These are phyloP conservation scores for Tetrahymena elliotti DNA, from an alignment of 73 alveolate species.

Conservation along the genomic window DNA sequence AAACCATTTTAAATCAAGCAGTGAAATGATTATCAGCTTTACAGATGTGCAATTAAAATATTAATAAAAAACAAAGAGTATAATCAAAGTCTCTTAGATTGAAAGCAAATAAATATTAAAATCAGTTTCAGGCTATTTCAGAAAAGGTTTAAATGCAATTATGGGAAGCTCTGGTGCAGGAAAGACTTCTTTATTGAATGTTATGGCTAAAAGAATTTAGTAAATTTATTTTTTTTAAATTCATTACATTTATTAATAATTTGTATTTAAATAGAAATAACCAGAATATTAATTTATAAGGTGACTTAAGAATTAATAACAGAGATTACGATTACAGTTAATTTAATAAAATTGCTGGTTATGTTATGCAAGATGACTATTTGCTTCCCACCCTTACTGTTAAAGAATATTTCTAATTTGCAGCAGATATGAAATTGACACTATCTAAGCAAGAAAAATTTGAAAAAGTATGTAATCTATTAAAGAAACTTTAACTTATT, in stretches of 20 bases:
- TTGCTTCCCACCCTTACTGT: constrained; percentile 33
- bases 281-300: background rate
- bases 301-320: background rate
- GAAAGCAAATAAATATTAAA: background rate
- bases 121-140: background rate
- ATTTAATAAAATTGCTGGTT: constrained; percentile 31
- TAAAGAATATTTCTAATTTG: constrained; percentile 45
- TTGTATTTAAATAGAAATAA: background rate
- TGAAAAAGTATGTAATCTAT: background rate
- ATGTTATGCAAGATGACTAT: constrained; percentile 51
- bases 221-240: background rate
- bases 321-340: background rate
- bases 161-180: background rate
- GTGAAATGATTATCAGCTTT: background rate
- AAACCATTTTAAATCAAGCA: background rate
- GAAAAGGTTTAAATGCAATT: background rate
- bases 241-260: background rate
- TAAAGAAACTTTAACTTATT: background rate
- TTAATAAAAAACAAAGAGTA: background rate
- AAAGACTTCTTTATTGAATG: background rate
- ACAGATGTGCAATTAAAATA: background rate
- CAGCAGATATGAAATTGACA: constrained; percentile 27
- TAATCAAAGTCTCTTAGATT: background rate
- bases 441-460: background rate
- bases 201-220: background rate